Percentiles rank a stretch among this genome's conserved stretches.
Evolutionary conservation across 148 eudicot species (phyloP).

Genomic region (Tetragonia tetragonoides): DNA sequence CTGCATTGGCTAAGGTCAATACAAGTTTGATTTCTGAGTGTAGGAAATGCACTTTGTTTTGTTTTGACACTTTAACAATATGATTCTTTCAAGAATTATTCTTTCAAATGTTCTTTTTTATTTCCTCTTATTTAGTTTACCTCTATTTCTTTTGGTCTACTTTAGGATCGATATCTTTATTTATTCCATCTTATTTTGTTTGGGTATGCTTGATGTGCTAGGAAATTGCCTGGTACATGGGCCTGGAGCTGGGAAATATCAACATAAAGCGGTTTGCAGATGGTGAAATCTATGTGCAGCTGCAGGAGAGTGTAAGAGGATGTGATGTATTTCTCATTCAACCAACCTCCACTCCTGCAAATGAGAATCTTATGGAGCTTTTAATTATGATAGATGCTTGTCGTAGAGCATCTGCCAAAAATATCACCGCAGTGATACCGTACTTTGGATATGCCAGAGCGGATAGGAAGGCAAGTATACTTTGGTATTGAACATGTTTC

Average conservation of each 20-base stretch:
- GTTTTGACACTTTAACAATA: background rate
- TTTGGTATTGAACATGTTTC: background rate
- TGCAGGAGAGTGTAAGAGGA: conserved; percentile 96
- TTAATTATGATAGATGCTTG: conserved; percentile 93
- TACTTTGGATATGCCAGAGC: conserved; percentile 99
- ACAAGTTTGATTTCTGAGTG: background rate
- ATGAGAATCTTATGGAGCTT: conserved; percentile 97
- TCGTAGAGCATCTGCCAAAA: conserved; percentile 95
- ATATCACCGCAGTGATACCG: conserved; percentile 91
- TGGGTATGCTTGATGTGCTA: conserved; percentile 22
- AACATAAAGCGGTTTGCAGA: conserved; percentile 87
- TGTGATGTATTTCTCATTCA: conserved; percentile 91
- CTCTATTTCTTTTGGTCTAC: background rate
- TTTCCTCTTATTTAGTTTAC: background rate
- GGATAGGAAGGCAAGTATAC: conserved; percentile 69
- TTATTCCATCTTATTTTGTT: background rate
- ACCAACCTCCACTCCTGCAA: conserved; percentile 91
- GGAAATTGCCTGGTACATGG: conserved; percentile 97
- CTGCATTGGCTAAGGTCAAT: conserved; percentile 77
- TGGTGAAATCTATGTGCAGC: conserved; percentile 92
- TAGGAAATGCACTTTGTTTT: background rate
- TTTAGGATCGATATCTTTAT: no score
- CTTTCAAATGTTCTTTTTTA: background rate
- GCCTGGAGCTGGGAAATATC: conserved; percentile 73
- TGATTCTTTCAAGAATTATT: background rate